phyloP scores from a whole-genome alignment of 2,329 filamentous ascomycete species.

The Aspergillus tamarii region DNA sequence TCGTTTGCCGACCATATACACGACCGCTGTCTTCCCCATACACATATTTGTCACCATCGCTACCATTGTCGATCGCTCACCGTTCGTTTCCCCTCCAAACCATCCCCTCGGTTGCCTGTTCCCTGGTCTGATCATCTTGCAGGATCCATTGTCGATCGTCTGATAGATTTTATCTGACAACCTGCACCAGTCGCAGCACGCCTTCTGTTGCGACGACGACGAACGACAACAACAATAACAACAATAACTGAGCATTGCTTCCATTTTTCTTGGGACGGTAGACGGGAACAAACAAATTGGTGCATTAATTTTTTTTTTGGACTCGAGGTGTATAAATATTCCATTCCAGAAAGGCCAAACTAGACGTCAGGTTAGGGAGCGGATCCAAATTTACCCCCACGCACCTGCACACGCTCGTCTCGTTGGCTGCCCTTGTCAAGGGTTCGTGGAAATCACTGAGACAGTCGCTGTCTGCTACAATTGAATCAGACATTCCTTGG shows the following conservation, averaged over 20 bases:
- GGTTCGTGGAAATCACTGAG: constrained; percentile 12
- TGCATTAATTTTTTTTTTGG: neutral
- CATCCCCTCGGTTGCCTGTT: neutral
- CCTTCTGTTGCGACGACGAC: neutral
- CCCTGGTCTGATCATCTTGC: constrained; percentile 1
- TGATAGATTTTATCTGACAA: neutral
- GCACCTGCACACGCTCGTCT: constrained; percentile 5
- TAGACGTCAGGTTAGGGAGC: constrained; percentile 8
- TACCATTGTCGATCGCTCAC: neutral
- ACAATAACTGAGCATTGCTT: neutral
- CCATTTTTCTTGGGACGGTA: neutral
- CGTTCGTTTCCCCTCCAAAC: neutral
- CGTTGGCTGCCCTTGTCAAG: constrained; percentile 7
- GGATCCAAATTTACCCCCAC: constrained; percentile 5
- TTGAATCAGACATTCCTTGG: constrained; percentile 30
- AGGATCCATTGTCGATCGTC: neutral
- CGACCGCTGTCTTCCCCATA: neutral
- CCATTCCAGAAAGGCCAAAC: constrained; percentile 2
- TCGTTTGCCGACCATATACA: constrained; percentile 5
- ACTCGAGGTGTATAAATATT: neutral
- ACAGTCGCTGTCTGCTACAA: constrained; percentile 15
- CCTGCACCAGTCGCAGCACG: neutral
- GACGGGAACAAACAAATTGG: neutral
- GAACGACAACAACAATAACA: neutral
- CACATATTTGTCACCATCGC: neutral